Conservation (phyloP, 2,329 filamentous ascomycete species). For the Colletotrichum sp. region DNA sequence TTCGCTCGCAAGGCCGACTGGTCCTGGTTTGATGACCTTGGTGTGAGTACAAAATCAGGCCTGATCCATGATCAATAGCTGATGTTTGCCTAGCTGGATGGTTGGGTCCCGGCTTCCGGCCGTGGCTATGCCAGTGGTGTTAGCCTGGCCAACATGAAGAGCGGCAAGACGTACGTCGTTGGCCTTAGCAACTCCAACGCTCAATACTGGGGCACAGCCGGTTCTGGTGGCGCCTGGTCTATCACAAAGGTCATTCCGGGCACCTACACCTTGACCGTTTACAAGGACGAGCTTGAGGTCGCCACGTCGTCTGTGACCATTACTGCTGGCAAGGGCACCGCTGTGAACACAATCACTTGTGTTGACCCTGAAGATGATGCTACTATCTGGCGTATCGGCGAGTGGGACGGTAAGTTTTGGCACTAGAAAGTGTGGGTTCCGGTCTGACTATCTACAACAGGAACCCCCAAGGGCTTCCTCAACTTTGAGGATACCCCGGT, state of each 20-base stretch:
- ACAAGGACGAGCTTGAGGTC: slow-evolving; percentile 38
- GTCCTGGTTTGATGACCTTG: slow-evolving; percentile 35
- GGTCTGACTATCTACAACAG: background rate
- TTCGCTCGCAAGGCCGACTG: slow-evolving; percentile 39
- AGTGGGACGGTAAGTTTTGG: slow-evolving; percentile 26
- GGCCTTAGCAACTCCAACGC: slow-evolving; percentile 36
- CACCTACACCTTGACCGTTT: slow-evolving; percentile 36
- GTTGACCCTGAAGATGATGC: slow-evolving; percentile 34
- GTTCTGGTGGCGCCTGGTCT: slow-evolving; percentile 29
- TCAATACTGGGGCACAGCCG: slow-evolving; percentile 39
- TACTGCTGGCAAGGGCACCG: slow-evolving; percentile 30
- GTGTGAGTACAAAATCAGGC: slow-evolving; percentile 19
- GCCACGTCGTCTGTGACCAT: slow-evolving; percentile 29
- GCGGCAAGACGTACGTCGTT: slow-evolving; percentile 40
- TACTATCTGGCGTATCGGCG: slow-evolving; percentile 39
- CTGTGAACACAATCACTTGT: slow-evolving; percentile 32
- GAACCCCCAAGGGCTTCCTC: slow-evolving; percentile 36
- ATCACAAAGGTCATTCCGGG: slow-evolving; percentile 34
- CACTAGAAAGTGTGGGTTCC: background rate
- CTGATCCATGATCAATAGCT: background rate
- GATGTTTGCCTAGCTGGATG: slow-evolving; percentile 25
- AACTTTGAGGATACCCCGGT: slow-evolving; percentile 40
- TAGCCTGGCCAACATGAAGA: slow-evolving; percentile 40
- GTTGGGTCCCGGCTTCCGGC: slow-evolving; percentile 33
- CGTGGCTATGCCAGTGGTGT: slow-evolving; percentile 33